phyloP scores from a whole-genome alignment of 805 yeast species.

The Candida montana region DNA sequence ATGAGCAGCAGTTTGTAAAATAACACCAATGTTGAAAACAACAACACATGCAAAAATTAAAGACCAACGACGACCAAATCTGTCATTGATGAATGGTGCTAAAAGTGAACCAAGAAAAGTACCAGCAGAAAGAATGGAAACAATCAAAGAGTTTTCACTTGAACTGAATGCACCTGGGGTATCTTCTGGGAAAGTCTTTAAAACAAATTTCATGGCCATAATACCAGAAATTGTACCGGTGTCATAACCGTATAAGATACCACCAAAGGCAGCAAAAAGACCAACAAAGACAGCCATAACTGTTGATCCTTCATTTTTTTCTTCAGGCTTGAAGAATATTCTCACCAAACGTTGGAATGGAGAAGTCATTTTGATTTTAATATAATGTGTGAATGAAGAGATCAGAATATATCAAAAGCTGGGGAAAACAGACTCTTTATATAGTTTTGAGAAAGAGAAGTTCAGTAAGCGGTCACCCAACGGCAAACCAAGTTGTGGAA shows the following conservation, averaged over 20 bases:
- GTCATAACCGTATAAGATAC: conserved; percentile 62
- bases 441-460: too few species aligned
- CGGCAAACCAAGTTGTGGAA: too few species aligned
- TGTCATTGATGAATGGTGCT: conserved; percentile 54
- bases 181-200: conserved; percentile 36
- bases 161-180: conserved; percentile 33
- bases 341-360: conserved; percentile 11
- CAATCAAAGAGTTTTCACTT: conserved; percentile 53
- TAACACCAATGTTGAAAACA: conserved; percentile 48
- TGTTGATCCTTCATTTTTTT: conserved; percentile 44
- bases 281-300: conserved; percentile 47
- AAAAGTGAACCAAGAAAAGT: conserved; percentile 65
- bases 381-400: too few species aligned
- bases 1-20: conserved; percentile 42
- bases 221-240: conserved; percentile 66
- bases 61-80: conserved; percentile 49
- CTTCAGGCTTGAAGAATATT: conserved; percentile 39
- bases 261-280: conserved; percentile 63
- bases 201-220: conserved; percentile 56
- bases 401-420: too few species aligned
- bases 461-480: too few species aligned
- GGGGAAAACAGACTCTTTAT: too few species aligned
- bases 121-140: conserved; percentile 66
- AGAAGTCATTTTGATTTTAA: background rate
- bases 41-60: conserved; percentile 37